Evolutionary conservation across 352 stramenopile genomes (phyloP).

Genomic region (Globisporangium splendens): DNA sequence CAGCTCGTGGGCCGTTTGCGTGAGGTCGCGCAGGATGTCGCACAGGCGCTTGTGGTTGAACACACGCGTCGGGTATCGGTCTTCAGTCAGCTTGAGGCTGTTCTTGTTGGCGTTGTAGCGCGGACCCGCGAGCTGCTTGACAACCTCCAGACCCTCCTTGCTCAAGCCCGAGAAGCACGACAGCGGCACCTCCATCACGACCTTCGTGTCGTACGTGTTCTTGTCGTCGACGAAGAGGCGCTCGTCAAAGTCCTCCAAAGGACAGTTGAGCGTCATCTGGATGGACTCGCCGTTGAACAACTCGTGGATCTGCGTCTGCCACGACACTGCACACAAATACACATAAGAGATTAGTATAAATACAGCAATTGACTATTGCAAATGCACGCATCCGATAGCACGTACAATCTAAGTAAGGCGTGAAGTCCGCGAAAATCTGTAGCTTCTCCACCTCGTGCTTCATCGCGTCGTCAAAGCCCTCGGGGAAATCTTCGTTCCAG

Average conservation of each 20-base stretch:
- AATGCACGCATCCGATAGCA: not conserved
- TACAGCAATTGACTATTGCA: not conserved
- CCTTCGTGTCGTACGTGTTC: constrained; percentile 79
- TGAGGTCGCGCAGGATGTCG: constrained; percentile 77
- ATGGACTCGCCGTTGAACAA: constrained; percentile 64
- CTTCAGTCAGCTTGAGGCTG: constrained; percentile 73
- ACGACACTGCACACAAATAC: constrained; percentile 39
- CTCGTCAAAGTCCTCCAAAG: constrained; percentile 82
- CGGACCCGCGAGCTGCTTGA: constrained; percentile 66
- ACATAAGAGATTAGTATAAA: not conserved
- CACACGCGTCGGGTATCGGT: constrained; percentile 73
- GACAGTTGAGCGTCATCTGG: constrained; percentile 71
- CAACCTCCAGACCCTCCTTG: constrained; percentile 42
- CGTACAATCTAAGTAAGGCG: constrained; percentile 59
- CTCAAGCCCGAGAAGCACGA: constrained; percentile 55
- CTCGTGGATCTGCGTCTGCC: constrained; percentile 77
- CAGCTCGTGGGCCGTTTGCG: constrained; percentile 61
- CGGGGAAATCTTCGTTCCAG: constrained; percentile 71
- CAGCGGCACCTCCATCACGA: constrained; percentile 75
- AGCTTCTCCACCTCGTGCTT: constrained; percentile 88
- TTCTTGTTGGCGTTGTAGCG: constrained; percentile 81
- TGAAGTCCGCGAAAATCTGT: constrained; percentile 79
- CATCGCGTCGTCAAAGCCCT: constrained; percentile 70
- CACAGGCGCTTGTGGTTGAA: constrained; percentile 86
- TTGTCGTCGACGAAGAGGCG: constrained; percentile 76